Base-by-base conservation (phyloP, 345 rosid species). In the Microthlaspi erraticum region DNA sequence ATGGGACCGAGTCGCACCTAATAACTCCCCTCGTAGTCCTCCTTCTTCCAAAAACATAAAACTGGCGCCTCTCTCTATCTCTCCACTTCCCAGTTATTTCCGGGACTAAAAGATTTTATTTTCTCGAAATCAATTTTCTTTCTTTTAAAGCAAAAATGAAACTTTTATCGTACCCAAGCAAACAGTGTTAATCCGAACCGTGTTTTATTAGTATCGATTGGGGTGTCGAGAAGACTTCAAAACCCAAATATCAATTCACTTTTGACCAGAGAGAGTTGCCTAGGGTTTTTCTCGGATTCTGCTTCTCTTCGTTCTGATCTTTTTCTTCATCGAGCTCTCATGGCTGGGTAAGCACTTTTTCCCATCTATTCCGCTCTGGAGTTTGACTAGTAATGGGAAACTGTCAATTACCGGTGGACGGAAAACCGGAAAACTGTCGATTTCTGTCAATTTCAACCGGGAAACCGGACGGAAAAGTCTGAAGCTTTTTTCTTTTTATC, bases 261-360 rank as follows among this genome's bases (percentile, higher is more conserved):
- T 74, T 50, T 51, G 45, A 16, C 38, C n/a, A n/a, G 16, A 49
- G 23, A 72, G 68, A 66, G 7, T 48, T 49, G 10, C 65, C 59
- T 72, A 74, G 71, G 79, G 58, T 38, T 74, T 62, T 44, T 64
- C 29, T 26, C 41, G 9, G 45, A 14, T 55, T 75, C 63, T 32
- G 11, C 76, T 56, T 49, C 12, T 41, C 32, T 19, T 26, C 20
- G 11, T 19, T 60, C 56, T 66, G 14, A 63, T 71, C 60, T 17
- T 46, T 6, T 69, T 36, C 62, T 20, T 50, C 70, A 9, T 63
- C 70, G 12, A 69, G 50, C 69, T 64, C 55, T 52, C 46, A 79
- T 79, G 82, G 76, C 82, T 64, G 73, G 82, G 82, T 79, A 70
- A 79, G 63, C 18, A 26, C 49, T 38, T 10, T 19, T 6, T 31